phyloP scores from a whole-genome alignment of 2,329 filamentous ascomycete genomes.

The Botrytis squamosa region DNA sequence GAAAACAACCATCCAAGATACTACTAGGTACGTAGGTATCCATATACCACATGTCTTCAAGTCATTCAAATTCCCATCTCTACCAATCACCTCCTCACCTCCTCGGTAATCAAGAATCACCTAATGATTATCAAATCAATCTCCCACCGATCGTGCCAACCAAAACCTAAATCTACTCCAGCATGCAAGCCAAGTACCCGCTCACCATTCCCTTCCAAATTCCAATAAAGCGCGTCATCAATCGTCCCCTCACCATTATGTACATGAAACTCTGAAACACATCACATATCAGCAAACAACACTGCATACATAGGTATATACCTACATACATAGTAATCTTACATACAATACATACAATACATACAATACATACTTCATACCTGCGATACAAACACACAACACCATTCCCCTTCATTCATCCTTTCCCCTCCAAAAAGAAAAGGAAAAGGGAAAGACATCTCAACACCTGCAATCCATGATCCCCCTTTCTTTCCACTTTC shows the following conservation, averaged over 20 bases:
- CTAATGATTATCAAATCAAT: neutral
- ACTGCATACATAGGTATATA: neutral
- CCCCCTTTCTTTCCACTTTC: neutral
- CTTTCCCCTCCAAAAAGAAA: neutral
- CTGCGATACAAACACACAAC: neutral
- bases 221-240: neutral
- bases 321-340: neutral
- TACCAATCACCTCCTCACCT: too few relatives aligned
- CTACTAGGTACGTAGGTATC: too few relatives aligned
- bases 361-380: too few relatives aligned
- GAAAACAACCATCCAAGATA: too few relatives aligned
- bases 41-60: too few relatives aligned
- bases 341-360: too few relatives aligned
- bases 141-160: neutral
- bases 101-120: too few relatives aligned
- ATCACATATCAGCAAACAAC: neutral
- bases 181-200: neutral
- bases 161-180: neutral
- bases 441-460: neutral
- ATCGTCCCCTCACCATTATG: neutral
- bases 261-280: neutral
- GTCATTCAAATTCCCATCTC: too few relatives aligned
- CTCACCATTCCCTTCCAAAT: neutral
- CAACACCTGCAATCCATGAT: neutral
- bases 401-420: neutral